Percentiles rank a stretch among this genome's conserved stretches.
phyloP scores from a whole-genome alignment of 495 filamentous ascomycete species.

The Neurospora cerealis region DNA sequence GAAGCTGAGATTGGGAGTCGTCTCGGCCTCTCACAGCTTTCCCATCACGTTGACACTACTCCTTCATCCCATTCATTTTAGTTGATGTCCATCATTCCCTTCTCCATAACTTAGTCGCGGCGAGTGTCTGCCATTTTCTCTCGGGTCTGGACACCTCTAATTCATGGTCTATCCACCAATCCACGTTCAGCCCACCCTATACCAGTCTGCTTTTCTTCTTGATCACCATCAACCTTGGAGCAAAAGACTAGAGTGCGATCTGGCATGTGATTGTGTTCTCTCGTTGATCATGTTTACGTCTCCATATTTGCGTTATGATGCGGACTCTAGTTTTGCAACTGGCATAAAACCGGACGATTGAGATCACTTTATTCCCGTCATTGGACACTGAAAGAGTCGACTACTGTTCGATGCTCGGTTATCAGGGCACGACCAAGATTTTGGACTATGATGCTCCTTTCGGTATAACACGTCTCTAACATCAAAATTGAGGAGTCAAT shows the following conservation, averaged over 20 bases:
- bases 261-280: not conserved
- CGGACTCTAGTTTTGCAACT: not conserved
- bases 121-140: not conserved
- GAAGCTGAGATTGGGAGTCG: not conserved
- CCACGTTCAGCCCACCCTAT: not conserved
- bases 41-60: not conserved
- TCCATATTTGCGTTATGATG: not conserved
- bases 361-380: not conserved
- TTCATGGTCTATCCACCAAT: not conserved
- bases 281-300: not conserved
- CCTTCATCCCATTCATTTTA: not conserved
- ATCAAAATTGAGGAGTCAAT: not conserved
- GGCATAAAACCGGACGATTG: not conserved
- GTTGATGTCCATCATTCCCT: not conserved
- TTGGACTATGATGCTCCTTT: not conserved
- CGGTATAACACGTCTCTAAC: not conserved
- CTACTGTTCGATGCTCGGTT: not conserved
- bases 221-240: not conserved
- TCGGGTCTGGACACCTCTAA: not conserved
- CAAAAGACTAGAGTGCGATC: not conserved
- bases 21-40: not conserved
- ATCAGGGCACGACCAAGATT: not conserved
- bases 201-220: not conserved
- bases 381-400: not conserved
- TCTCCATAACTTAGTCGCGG: not conserved